These are phyloP conservation scores for Podila epicladia DNA, from an alignment of 192 early-diverging fungal genomes.

Conservation along the genomic window DNA sequence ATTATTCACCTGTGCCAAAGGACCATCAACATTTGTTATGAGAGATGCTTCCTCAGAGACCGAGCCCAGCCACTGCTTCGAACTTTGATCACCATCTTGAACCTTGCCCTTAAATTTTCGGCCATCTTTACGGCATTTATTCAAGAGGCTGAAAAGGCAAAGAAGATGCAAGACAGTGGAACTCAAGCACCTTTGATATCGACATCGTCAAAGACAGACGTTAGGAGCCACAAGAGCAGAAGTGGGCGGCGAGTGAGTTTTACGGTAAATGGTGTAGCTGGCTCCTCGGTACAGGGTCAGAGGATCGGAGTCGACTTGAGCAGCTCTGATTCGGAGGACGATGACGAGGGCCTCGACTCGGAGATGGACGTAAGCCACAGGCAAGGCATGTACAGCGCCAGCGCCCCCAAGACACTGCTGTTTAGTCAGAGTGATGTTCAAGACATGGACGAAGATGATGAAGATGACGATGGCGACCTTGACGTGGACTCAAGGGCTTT, in stretches of 20 bases:
- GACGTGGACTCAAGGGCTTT: neutral
- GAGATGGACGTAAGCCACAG: neutral
- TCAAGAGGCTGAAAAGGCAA: neutral
- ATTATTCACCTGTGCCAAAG: conserved; percentile 19
- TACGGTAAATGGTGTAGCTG: neutral
- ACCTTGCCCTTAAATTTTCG: conserved; percentile 32
- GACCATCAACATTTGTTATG: conserved; percentile 34
- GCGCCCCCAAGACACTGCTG: neutral
- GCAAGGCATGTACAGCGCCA: no score
- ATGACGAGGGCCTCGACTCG: neutral
- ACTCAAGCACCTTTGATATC: neutral
- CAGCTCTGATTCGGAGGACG: conserved; percentile 9
- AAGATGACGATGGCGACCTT: neutral
- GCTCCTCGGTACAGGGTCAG: neutral
- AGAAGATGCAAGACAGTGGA: neutral
- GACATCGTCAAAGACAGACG: neutral
- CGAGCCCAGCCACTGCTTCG: conserved; percentile 30
- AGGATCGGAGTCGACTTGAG: neutral
- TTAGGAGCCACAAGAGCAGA: neutral
- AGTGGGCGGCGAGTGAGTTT: conserved; percentile 26
- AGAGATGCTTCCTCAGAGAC: conserved; percentile 42
- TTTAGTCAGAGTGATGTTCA: neutral
- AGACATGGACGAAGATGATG: neutral
- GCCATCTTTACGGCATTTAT: conserved; percentile 25
- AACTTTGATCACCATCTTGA: conserved; percentile 31